Conservation (phyloP, 1,284 basidiomycete genomes). For the Ceratobasidium sp. region DNA sequence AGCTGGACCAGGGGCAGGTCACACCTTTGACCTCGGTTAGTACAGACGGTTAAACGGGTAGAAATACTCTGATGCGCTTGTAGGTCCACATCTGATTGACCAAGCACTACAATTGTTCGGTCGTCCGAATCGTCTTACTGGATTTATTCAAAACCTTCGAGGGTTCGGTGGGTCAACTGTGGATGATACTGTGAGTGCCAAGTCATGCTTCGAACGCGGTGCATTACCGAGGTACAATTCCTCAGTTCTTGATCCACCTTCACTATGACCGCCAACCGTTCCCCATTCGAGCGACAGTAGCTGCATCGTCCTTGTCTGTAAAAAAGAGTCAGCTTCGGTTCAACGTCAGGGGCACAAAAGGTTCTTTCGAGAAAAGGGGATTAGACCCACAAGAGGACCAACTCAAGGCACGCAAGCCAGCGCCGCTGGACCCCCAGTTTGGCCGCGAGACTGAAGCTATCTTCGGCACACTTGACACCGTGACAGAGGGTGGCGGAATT, state of each 20-base stretch:
- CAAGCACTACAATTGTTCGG: slow-evolving; percentile 81
- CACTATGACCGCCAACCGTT: slow-evolving; percentile 28
- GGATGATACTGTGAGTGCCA: slow-evolving; percentile 66
- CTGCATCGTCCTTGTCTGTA: slow-evolving; percentile 33
- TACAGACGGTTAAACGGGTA: background rate
- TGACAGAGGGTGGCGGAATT: slow-evolving; percentile 58
- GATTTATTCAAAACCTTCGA: slow-evolving; percentile 71
- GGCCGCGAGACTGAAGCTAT: slow-evolving; percentile 66
- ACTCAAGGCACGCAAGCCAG: slow-evolving; percentile 47
- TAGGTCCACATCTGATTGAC: slow-evolving; percentile 60
- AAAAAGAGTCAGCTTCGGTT: slow-evolving; percentile 44
- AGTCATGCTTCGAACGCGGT: background rate
- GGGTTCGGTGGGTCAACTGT: slow-evolving; percentile 64
- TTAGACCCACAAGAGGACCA: slow-evolving; percentile 78
- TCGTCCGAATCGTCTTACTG: slow-evolving; percentile 70
- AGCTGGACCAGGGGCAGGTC: slow-evolving; percentile 53
- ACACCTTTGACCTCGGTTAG: slow-evolving; percentile 56
- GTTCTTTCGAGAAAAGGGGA: slow-evolving; percentile 76
- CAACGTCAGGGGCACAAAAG: slow-evolving; percentile 61
- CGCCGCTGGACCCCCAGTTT: slow-evolving; percentile 57
- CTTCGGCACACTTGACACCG: slow-evolving; percentile 65
- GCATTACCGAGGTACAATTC: background rate
- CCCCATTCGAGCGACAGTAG: slow-evolving; percentile 32
- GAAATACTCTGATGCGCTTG: background rate
- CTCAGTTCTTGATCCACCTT: slow-evolving; percentile 10